Evolutionary conservation across 441 rosid genomes (phyloP), one percentile per base, ranked within the genome.

Genomic region (Macaranga tanarius): DNA sequence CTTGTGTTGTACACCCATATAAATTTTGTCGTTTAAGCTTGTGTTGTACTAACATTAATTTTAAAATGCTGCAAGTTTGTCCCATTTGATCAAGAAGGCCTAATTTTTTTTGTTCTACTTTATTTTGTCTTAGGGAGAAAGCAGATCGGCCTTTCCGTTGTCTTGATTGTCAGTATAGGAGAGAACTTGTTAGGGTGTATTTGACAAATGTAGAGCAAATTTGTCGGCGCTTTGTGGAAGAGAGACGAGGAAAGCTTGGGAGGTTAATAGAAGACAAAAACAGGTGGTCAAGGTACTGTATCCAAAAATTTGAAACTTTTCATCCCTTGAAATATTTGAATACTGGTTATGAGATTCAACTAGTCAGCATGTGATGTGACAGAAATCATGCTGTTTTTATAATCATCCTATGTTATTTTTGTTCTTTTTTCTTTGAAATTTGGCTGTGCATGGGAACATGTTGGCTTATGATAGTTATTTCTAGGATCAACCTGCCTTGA

Each of bases 161-260:
- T 87, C 99, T 96, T 77, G 90, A 87, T 83, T 86, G 94, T 80
- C 84, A 78, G 42, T 96, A 93, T 80, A 90, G 98, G 87, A 86
- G 97, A 80, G 98, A 96, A 81, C 98, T 96, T 83, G 93, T 89
- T 83, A 87, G 99, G 78, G 97, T 96, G 50, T 93, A 96, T 80
- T 79, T 92, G 84, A 75, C 88, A 75, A 90, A 92, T 83, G 97
- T 96, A 73, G 98, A 93, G 83, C 90, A 89, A 82, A 84, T 72
- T 62, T 92, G 96, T 81, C 88, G 97, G 67, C 92, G 95, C 62
- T 92, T 88, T 86, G 85, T 96, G 75, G 98, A 93, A 78, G 98
- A 96, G 87, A 90, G 85, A 70, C 89, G 90, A 71, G 86, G 82
- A 75, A 96, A 93, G 84, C 90, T 95, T 62, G 86, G 81, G 75